These are phyloP conservation scores for Pinus tabuliformis DNA, from an alignment of 75 land plant genomes.

Conservation along the genomic window DNA sequence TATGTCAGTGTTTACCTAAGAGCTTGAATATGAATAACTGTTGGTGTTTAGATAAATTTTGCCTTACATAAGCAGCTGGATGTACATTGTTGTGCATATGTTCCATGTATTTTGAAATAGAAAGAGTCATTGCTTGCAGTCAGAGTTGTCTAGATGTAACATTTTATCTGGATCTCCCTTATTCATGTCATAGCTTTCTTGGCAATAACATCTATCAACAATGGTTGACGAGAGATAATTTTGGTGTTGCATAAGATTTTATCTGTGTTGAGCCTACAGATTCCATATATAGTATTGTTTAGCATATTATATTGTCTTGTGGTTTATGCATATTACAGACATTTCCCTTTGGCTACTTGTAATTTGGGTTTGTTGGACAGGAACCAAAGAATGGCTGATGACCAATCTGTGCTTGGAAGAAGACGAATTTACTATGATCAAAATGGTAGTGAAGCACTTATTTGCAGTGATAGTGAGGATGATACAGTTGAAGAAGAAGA, in stretches of 20 bases:
- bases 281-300: neutral
- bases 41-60: too few relatives aligned
- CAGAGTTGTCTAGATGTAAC: neutral
- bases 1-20: too few relatives aligned
- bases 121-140: neutral
- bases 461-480: conserved; percentile 98
- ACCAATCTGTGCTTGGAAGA: conserved; percentile 95
- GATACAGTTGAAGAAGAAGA: conserved; percentile 90
- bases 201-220: neutral
- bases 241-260: neutral
- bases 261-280: neutral
- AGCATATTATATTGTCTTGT: too few relatives aligned
- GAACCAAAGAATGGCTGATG: conserved; percentile 97
- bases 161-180: neutral
- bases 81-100: neutral
- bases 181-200: neutral
- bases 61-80: neutral
- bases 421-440: conserved; percentile 96
- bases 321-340: too few relatives aligned
- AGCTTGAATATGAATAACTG: too few relatives aligned
- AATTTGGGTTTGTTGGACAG: conserved; percentile 23
- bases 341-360: too few relatives aligned
- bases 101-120: neutral
- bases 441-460: conserved; percentile 91
- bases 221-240: neutral